Percentiles rank a stretch among this genome's conserved stretches.
Conservation (phyloP, 306 rosid species). For the Vigna hirtella region DNA sequence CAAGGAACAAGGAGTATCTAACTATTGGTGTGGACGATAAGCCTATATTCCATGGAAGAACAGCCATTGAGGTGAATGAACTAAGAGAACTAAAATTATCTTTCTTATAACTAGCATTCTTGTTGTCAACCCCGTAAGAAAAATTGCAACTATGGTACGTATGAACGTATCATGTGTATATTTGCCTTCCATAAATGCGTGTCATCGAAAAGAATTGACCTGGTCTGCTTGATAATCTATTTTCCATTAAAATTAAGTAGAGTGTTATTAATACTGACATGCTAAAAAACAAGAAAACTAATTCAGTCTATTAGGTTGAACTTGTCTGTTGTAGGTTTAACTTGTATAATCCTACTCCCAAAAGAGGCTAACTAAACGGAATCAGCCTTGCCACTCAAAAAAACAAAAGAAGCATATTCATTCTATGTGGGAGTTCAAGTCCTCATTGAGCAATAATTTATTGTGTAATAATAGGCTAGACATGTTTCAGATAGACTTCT, state of each 20-base stretch:
- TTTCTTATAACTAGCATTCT: not conserved
- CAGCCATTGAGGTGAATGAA: constrained; percentile 72
- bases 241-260: not conserved
- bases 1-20: constrained; percentile 71
- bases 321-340: not conserved
- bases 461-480: not conserved
- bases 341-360: not conserved
- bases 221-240: constrained; percentile 1
- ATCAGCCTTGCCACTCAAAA: not conserved
- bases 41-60: constrained; percentile 71
- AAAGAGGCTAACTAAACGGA: not conserved
- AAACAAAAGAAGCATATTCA: not conserved
- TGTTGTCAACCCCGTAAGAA: not conserved
- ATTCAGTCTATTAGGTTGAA: not conserved
- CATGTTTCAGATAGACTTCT: not conserved
- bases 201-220: not conserved
- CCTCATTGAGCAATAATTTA: constrained; percentile 4
- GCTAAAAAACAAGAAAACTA: constrained; percentile 1
- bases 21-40: constrained; percentile 69
- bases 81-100: not conserved
- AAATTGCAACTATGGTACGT: not conserved
- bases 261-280: not conserved
- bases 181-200: constrained; percentile 22
- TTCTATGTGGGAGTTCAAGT: constrained; percentile 4
- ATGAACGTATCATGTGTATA: not conserved